phyloP scores from a whole-genome alignment of 306 rosid species.

The Cucurbita moschata region DNA sequence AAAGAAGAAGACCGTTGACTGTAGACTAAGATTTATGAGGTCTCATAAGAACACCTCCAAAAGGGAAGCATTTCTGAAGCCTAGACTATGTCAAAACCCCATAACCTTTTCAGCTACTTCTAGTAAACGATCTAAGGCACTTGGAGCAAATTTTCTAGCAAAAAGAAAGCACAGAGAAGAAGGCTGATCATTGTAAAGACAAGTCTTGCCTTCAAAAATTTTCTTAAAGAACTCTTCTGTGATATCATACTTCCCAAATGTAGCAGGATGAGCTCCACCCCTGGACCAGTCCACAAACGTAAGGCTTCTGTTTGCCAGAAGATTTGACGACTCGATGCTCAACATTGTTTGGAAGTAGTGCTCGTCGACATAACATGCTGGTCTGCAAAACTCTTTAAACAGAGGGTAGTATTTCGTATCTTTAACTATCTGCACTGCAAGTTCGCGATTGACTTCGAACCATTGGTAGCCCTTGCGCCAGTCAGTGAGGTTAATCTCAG shows the following conservation, averaged over 20 bases:
- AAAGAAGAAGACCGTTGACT: neutral
- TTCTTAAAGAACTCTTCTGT: conserved; percentile 64
- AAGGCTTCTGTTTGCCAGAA: conserved; percentile 75
- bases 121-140: conserved; percentile 68
- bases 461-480: conserved; percentile 98
- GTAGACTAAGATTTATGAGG: neutral
- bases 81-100: conserved; percentile 39
- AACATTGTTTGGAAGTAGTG: conserved; percentile 96
- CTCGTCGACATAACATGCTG: conserved; percentile 88
- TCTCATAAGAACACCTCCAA: neutral
- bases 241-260: conserved; percentile 73
- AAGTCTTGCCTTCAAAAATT: conserved; percentile 33
- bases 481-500: conserved; percentile 60
- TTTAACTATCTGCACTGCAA: conserved; percentile 52
- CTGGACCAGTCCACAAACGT: conserved; percentile 95
- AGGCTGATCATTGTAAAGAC: conserved; percentile 82
- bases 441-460: conserved; percentile 72
- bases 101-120: conserved; percentile 46
- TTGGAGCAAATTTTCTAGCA: conserved; percentile 92
- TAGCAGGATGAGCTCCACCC: conserved; percentile 99
- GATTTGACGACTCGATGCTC: conserved; percentile 52
- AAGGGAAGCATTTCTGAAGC: neutral
- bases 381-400: conserved; percentile 58
- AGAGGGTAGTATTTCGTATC: conserved; percentile 59
- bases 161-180: conserved; percentile 75